Percentiles rank a stretch among this genome's conserved stretches.
phyloP scores from a whole-genome alignment of 2,329 filamentous ascomycete species.

The Chaetomiaceae sp. region DNA sequence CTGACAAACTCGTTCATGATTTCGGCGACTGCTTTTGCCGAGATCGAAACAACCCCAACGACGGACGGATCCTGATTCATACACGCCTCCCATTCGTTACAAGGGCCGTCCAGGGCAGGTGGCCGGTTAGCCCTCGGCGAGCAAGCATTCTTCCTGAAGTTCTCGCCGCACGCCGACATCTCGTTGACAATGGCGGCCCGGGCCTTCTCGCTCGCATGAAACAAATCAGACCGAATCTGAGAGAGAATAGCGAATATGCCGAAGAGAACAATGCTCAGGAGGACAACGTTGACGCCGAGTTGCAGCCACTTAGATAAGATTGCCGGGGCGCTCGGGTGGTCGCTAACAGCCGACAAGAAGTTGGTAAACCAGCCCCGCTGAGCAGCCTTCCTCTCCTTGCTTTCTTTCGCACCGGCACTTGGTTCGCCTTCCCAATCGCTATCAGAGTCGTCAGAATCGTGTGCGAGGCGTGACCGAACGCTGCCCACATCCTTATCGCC shows the following conservation, averaged over 20 bases:
- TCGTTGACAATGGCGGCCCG: slow-evolving; percentile 66
- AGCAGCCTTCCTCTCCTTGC: slow-evolving; percentile 13
- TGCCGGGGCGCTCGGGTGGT: slow-evolving; percentile 55
- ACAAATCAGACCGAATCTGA: slow-evolving; percentile 70
- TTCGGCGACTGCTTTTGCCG: slow-evolving; percentile 81
- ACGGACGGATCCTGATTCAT: slow-evolving; percentile 79
- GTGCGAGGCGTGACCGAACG: slow-evolving; percentile 41
- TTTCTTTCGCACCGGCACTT: slow-evolving; percentile 28
- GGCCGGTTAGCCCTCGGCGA: slow-evolving; percentile 55
- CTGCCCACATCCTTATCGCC: slow-evolving; percentile 51
- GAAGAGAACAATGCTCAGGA: slow-evolving; percentile 53
- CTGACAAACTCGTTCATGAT: slow-evolving; percentile 94
- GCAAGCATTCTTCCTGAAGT: slow-evolving; percentile 76
- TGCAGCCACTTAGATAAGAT: slow-evolving; percentile 58
- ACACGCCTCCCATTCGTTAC: slow-evolving; percentile 78
- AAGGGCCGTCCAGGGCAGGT: slow-evolving; percentile 69
- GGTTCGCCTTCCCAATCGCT: slow-evolving; percentile 34
- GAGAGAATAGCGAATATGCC: slow-evolving; percentile 65
- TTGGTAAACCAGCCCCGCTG: slow-evolving; percentile 36
- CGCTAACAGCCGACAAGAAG: slow-evolving; percentile 49
- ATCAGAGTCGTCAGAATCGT: slow-evolving; percentile 50
- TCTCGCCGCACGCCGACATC: slow-evolving; percentile 66
- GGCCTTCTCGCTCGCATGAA: slow-evolving; percentile 64
- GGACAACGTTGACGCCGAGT: slow-evolving; percentile 59
- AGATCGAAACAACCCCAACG: slow-evolving; percentile 74